Percentiles rank a stretch among this genome's conserved stretches.
These are phyloP conservation scores for Thelonectria olida DNA, from an alignment of 2,329 filamentous ascomycete genomes.

Conservation along the genomic window DNA sequence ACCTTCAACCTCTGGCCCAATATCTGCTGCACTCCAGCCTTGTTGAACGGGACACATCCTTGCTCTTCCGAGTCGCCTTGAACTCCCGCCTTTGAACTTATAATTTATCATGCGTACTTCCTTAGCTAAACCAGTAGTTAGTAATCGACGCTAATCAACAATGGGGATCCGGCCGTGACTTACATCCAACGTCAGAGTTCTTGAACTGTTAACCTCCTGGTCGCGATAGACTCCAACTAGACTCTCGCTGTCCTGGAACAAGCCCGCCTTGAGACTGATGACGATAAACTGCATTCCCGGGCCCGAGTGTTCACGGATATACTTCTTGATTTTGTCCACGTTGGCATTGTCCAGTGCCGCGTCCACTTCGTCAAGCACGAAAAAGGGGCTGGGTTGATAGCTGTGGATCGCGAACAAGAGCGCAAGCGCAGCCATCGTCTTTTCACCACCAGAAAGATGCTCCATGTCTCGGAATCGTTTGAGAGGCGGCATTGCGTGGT, in stretches of 20 bases:
- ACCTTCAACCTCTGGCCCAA: too few species aligned
- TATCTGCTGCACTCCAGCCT: not conserved
- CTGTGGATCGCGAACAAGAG: slow-evolving; percentile 96
- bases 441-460: slow-evolving; percentile 95
- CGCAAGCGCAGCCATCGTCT: slow-evolving; percentile 98
- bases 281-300: slow-evolving; percentile 99
- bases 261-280: slow-evolving; percentile 91
- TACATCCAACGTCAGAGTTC: slow-evolving; percentile 93
- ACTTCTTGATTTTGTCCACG: slow-evolving; percentile 94
- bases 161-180: slow-evolving; percentile 54
- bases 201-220: slow-evolving; percentile 90
- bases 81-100: not conserved
- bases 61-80: not conserved
- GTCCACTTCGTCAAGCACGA: slow-evolving; percentile 97
- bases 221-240: slow-evolving; percentile 96
- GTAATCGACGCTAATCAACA: slow-evolving; percentile 1
- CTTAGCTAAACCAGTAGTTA: slow-evolving; percentile 40
- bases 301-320: slow-evolving; percentile 91
- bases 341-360: slow-evolving; percentile 98
- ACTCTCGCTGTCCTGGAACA: slow-evolving; percentile 97
- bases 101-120: slow-evolving; percentile 44
- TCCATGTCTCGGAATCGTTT: slow-evolving; percentile 99
- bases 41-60: not conserved
- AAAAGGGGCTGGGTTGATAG: slow-evolving; percentile 95
- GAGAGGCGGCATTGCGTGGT: slow-evolving; percentile 97